phyloP scores from a whole-genome alignment of 2,329 filamentous ascomycete species.

The Fusarium paranaense region DNA sequence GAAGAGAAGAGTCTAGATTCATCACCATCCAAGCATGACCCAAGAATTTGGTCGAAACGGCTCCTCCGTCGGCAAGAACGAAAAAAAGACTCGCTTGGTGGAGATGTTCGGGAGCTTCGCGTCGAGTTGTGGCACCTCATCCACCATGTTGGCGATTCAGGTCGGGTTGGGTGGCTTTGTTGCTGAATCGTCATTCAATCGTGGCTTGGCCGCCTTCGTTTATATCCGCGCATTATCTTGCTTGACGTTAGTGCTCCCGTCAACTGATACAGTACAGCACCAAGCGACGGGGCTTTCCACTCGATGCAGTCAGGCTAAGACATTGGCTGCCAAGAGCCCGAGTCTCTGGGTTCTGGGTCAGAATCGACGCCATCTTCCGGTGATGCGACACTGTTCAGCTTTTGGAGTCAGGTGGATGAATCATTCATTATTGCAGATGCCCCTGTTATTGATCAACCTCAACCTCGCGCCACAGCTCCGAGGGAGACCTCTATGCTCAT shows the following conservation, averaged over 20 bases:
- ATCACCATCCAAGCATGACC: neutral
- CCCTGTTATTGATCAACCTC: neutral
- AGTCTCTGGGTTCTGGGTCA: neutral
- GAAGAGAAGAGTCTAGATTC: neutral
- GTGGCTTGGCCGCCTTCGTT: conserved; percentile 11
- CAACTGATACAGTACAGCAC: neutral
- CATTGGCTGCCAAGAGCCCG: neutral
- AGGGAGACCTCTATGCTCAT: neutral
- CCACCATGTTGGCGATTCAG: conserved; percentile 2
- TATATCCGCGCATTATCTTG: neutral
- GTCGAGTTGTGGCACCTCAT: neutral
- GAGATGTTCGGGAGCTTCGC: neutral
- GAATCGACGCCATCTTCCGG: neutral
- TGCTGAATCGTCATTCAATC: neutral
- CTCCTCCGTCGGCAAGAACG: neutral
- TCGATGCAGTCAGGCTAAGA: neutral
- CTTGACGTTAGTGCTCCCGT: neutral
- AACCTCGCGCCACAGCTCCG: neutral
- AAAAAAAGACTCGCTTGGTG: neutral
- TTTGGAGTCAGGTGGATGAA: neutral
- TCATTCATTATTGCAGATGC: neutral
- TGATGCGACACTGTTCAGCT: neutral
- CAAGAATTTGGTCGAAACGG: neutral
- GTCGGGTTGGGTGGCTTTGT: neutral
- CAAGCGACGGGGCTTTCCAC: neutral